Base-by-base conservation (phyloP, 495 filamentous ascomycete genomes). In the Lepidopterella palustris region DNA sequence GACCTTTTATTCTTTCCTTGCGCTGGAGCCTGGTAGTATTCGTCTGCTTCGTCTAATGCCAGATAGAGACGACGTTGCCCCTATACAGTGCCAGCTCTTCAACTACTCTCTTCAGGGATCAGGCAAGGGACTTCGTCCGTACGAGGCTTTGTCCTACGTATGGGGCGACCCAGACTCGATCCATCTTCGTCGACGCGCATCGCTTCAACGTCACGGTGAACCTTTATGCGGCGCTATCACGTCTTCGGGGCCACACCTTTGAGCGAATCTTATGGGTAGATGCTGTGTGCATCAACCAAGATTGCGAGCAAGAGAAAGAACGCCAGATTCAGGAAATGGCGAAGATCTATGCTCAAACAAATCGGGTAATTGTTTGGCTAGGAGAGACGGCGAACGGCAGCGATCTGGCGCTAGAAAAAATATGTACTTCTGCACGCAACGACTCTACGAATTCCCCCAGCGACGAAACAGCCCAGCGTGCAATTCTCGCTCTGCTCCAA, bases 401-500 rank as follows among this genome's bases (percentile, higher is more conserved):
- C 35, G 20, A 45, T 35, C 31, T 15, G 24, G 29, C 39, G n/a
- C 39, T 56, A 29, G 21, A 54, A 8, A 4, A 13, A 28, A 54
- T 54, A 54, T 28, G 51, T 15, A 15, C 6, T 39, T 6, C 32
- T 39, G 32, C 8, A 39, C 8, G 32, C 32, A 39, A 39, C 8
- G 15, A 39, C 8, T 39, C 32, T 6, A 15, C 6, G 15, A 15
- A 39, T 42, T 9, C 39, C 20, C 6, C 8, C 21, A 25, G 6
- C n/a, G 28, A 45, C 23, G 54, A 45, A 45, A 5, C 20, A 42
- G 28, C 26, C 5, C 32, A 57, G 35, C 31, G 47, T 47, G 55
- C 57, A 55, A 52, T 64, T 58, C 57, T 67, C 42, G 47, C 39
- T 15, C 29, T 72, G 18, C 45, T 72, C 40, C 11, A 63, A 53